A percentile compares a stretch with the other conserved stretches of the same genome.
phyloP scores from a whole-genome alignment of 768 basidiomycete species.

The Naematelia aurantialba region DNA sequence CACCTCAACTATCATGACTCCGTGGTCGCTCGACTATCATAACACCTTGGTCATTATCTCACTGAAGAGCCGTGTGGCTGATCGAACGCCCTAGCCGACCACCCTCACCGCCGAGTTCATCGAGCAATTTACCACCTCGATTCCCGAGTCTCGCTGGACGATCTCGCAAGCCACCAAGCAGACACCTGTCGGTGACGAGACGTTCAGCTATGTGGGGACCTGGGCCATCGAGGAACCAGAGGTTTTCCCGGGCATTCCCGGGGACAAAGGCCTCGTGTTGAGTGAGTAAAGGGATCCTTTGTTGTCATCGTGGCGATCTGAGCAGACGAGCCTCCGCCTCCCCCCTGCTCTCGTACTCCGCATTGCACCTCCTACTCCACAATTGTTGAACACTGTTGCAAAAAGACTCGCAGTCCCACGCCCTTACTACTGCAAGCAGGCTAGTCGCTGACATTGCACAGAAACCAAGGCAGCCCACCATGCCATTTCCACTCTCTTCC shows the following conservation, averaged over 20 bases:
- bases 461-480: conserved; percentile 96
- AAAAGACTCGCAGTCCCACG: too few species aligned
- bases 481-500: conserved; percentile 92
- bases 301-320: background rate
- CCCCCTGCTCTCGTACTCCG: background rate
- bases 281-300: conserved; percentile 32
- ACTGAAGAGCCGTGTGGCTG: too few species aligned
- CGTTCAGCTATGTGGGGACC: conserved; percentile 92
- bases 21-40: too few species aligned
- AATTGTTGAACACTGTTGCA: too few species aligned
- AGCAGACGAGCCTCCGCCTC: background rate
- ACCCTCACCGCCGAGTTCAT: conserved; percentile 80
- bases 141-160: conserved; percentile 81
- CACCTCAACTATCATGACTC: too few species aligned
- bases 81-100: conserved; percentile 67
- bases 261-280: conserved; percentile 81
- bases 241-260: conserved; percentile 66
- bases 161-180: conserved; percentile 97
- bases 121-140: conserved; percentile 93
- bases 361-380: too few species aligned
- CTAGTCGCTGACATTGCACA: conserved; percentile 14
- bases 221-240: conserved; percentile 90
- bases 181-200: conserved; percentile 91
- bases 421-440: too few species aligned
- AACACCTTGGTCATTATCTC: too few species aligned